Conservation (phyloP, 108 stramenopile genomes). For the Aurantiochytrium sp. region DNA sequence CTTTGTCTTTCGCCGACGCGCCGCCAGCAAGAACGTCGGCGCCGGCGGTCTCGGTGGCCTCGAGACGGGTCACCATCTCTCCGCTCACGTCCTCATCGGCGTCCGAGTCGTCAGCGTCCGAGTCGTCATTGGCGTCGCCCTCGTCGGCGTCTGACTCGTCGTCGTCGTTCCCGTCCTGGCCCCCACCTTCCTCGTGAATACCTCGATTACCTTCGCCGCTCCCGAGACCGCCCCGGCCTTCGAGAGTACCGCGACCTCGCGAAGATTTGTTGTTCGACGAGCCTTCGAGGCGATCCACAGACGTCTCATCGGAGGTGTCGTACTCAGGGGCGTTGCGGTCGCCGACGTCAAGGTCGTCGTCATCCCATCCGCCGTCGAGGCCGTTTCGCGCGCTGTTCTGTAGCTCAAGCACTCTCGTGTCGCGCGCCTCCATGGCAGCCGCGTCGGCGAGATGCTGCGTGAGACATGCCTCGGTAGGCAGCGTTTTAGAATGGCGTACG, state of each 20-base stretch:
- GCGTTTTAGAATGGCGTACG: neutral
- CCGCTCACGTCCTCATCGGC: neutral
- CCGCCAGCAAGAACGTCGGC: neutral
- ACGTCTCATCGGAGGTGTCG: neutral
- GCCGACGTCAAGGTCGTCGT: no score
- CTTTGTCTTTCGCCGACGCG: neutral
- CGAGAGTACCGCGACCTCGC: no score
- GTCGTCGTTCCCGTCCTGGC: neutral
- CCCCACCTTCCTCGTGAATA: neutral
- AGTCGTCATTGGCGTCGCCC: neutral
- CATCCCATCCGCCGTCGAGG: no score
- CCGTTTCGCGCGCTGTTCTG: no score
- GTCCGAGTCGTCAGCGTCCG: conserved; percentile 20
- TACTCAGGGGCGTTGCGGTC: neutral
- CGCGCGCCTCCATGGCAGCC: neutral
- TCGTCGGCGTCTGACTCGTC: neutral
- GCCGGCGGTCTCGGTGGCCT: neutral
- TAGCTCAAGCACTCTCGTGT: no score
- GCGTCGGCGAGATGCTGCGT: neutral
- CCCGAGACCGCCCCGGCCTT: no score
- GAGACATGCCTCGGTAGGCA: neutral
- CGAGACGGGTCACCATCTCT: neutral
- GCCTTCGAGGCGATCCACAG: no score
- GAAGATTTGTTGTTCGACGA: no score
- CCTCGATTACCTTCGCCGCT: neutral